A percentile compares a stretch with the other conserved stretches of the same genome.
Conservation (phyloP, 2,329 filamentous ascomycete genomes). For the Diaporthe sp. region DNA sequence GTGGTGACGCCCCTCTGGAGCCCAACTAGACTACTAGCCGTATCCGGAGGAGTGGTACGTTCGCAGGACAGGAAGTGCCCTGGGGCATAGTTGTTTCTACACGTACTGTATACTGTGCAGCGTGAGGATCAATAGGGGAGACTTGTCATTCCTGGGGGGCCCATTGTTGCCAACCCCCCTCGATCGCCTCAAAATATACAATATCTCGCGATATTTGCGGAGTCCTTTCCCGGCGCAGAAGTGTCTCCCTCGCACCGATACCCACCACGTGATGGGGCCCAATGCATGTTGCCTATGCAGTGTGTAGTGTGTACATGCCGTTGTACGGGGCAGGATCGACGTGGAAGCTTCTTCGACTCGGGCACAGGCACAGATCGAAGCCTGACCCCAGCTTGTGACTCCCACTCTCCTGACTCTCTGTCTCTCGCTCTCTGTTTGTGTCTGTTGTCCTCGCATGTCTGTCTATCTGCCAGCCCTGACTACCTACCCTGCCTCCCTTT, state of each 20-base stretch:
- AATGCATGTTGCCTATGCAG: conserved; percentile 26
- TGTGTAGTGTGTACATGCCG: conserved; percentile 17
- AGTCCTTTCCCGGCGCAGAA: background rate
- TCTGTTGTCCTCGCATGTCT: background rate
- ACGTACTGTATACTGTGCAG: background rate
- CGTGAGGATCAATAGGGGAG: background rate
- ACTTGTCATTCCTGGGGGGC: background rate
- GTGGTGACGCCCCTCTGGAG: conserved; percentile 10
- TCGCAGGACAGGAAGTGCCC: background rate
- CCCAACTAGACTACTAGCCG: background rate
- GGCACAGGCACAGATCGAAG: conserved; percentile 27
- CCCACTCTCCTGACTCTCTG: conserved; percentile 19
- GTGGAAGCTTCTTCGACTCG: conserved; percentile 33
- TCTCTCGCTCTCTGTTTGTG: background rate
- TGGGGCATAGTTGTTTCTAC: background rate
- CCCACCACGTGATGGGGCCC: conserved; percentile 26
- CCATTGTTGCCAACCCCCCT: background rate
- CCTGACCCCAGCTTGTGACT: conserved; percentile 14
- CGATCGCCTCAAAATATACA: conserved; percentile 19
- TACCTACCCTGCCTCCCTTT: background rate
- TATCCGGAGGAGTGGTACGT: conserved; percentile 9
- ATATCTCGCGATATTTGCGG: conserved; percentile 25
- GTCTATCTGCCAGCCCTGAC: background rate
- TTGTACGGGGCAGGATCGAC: conserved; percentile 14
- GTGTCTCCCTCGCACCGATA: conserved; percentile 14